Conservation (phyloP, 2,329 filamentous ascomycete genomes). For the Paraphaeosphaeria sporulosa region DNA sequence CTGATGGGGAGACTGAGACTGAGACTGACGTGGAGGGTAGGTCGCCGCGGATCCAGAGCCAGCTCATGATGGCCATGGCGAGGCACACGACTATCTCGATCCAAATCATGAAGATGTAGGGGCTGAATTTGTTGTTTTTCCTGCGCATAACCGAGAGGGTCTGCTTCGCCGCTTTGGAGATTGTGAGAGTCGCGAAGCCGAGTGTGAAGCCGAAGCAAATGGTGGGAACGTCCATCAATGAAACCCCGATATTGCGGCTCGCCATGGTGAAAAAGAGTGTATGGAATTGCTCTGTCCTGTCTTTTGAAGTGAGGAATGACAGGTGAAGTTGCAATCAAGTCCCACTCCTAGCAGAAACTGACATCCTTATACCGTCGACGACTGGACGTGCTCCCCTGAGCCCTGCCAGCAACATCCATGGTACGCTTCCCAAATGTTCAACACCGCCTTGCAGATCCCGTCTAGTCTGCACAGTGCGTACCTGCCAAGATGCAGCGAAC, state of each 20-base stretch:
- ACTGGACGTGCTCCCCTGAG: too few relatives aligned
- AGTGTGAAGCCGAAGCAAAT: constrained; percentile 43
- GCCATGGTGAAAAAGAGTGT: neutral
- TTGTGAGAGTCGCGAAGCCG: too few relatives aligned
- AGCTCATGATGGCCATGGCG: too few relatives aligned
- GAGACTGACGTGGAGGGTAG: too few relatives aligned
- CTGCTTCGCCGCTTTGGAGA: too few relatives aligned
- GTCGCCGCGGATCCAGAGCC: constrained; percentile 20
- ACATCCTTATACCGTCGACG: neutral
- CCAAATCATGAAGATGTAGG: constrained; percentile 57
- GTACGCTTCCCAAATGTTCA: too few relatives aligned
- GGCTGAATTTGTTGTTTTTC: constrained; percentile 40
- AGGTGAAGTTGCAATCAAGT: neutral
- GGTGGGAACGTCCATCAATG: constrained; percentile 42
- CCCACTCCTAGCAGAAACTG: neutral
- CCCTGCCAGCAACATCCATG: too few relatives aligned
- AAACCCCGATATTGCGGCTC: neutral
- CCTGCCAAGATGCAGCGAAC: too few relatives aligned
- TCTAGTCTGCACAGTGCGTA: too few relatives aligned
- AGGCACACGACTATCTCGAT: too few relatives aligned
- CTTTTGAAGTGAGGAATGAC: neutral
- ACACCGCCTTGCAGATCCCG: too few relatives aligned
- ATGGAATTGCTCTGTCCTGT: neutral
- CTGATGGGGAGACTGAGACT: too few relatives aligned
- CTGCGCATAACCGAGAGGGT: constrained; percentile 14